Conservation (phyloP, 2,329 filamentous ascomycete species). For the Blumeriella jaapii region DNA sequence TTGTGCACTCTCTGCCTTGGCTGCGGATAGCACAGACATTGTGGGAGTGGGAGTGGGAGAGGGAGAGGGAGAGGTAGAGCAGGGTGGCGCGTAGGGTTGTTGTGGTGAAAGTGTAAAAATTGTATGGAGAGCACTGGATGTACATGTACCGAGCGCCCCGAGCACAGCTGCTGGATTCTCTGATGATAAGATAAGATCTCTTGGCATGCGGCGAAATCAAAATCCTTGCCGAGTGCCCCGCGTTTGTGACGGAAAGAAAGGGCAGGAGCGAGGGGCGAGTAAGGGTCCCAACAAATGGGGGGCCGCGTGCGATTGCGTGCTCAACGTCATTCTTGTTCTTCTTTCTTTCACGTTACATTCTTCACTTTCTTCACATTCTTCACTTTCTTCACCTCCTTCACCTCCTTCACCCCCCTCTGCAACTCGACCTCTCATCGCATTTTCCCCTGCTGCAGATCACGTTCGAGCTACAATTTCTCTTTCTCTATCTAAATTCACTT, state of each 20-base stretch:
- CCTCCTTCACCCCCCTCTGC: too few species aligned
- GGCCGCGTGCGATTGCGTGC: background rate
- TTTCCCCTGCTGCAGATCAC: background rate
- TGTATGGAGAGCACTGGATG: too few species aligned
- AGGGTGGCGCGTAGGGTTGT: too few species aligned
- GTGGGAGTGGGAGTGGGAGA: conserved; percentile 4
- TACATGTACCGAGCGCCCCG: too few species aligned
- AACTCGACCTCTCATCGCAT: too few species aligned
- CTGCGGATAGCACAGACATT: conserved; percentile 22
- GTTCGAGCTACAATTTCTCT: background rate
- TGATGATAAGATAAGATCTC: conserved; percentile 4
- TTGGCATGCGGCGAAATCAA: too few species aligned
- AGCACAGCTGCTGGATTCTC: conserved; percentile 2
- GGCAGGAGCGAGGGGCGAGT: background rate
- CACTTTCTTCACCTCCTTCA: too few species aligned
- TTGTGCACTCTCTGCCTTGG: conserved; percentile 24
- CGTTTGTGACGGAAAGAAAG: background rate
- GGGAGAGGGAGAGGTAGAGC: background rate
- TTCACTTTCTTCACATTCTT: too few species aligned
- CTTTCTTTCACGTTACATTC: too few species aligned
- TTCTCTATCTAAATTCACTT: background rate
- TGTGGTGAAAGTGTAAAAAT: too few species aligned
- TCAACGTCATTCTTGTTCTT: background rate
- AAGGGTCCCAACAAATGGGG: background rate
- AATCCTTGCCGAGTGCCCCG: background rate